Conservation (phyloP, 768 basidiomycete genomes). For the Pleurotus eryngii region DNA sequence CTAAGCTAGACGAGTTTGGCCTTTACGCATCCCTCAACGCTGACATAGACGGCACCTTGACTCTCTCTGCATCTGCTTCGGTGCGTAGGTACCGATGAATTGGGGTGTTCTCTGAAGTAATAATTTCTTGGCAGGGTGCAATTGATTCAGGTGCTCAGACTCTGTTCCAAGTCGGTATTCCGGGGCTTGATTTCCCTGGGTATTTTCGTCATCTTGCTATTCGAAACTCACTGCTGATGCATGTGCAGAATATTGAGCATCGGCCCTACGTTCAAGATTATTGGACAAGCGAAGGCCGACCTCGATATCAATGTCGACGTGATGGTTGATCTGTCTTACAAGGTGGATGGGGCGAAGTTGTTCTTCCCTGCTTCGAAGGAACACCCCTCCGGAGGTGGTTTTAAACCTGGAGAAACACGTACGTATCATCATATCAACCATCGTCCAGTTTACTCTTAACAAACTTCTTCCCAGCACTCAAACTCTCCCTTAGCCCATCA, state of each 20-base stretch:
- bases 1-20: slow-evolving; percentile 23
- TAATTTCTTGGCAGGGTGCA: slow-evolving; percentile 15
- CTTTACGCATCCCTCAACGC: slow-evolving; percentile 26
- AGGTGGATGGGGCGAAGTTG: slow-evolving; percentile 26
- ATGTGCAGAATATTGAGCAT: slow-evolving; percentile 32
- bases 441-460: too few relatives aligned
- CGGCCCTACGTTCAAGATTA: slow-evolving; percentile 36
- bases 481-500: slow-evolving; percentile 28
- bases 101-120: too few relatives aligned
- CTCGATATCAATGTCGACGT: slow-evolving; percentile 32
- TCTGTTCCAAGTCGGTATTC: slow-evolving; percentile 30
- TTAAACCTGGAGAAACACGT: slow-evolving; percentile 28
- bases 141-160: slow-evolving; percentile 25
- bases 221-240: not conserved
- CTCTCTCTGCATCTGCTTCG: slow-evolving; percentile 20
- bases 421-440: slow-evolving; percentile 7
- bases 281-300: slow-evolving; percentile 20
- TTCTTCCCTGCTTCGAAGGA: slow-evolving; percentile 32
- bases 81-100: slow-evolving; percentile 13
- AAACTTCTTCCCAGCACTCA: slow-evolving; percentile 11
- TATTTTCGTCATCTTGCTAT: slow-evolving; percentile 8
- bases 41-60: slow-evolving; percentile 24
- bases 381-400: slow-evolving; percentile 19
- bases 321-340: slow-evolving; percentile 29
- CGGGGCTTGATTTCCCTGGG: slow-evolving; percentile 29